A percentile compares a stretch with the other conserved stretches of the same genome.
These are phyloP conservation scores for Aspergillus sp. DNA, from an alignment of 2,329 filamentous ascomycete species.

Conservation along the genomic window DNA sequence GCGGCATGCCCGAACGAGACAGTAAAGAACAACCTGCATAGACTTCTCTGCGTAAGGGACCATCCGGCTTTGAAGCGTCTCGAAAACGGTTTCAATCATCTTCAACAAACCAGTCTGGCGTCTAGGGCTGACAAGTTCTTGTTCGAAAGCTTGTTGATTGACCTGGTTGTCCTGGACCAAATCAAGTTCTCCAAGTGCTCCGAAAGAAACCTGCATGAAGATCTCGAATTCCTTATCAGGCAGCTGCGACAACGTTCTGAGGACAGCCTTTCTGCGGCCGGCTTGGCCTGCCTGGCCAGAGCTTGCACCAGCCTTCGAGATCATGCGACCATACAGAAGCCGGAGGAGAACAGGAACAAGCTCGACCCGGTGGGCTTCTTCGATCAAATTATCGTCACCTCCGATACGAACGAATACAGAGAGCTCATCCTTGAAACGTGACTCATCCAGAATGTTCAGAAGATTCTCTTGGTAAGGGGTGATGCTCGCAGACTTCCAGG, in stretches of 20 bases:
- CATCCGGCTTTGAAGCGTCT: constrained; percentile 76
- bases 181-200: constrained; percentile 64
- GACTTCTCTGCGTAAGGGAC: constrained; percentile 67
- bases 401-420: constrained; percentile 80
- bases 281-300: constrained; percentile 81
- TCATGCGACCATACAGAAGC: constrained; percentile 84
- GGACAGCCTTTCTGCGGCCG: constrained; percentile 69
- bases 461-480: constrained; percentile 81
- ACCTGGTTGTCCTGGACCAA: constrained; percentile 57
- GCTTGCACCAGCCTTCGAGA: constrained; percentile 74
- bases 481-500: constrained; percentile 82
- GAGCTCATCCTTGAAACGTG: constrained; percentile 91
- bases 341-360: constrained; percentile 86
- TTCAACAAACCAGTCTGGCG: constrained; percentile 91
- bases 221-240: constrained; percentile 71
- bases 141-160: constrained; percentile 56
- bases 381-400: constrained; percentile 64
- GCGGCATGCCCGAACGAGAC: constrained; percentile 70
- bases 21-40: constrained; percentile 78
- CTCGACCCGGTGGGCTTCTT: constrained; percentile 68
- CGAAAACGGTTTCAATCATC: constrained; percentile 85
- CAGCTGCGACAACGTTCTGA: constrained; percentile 79
- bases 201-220: constrained; percentile 81
- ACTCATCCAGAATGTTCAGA: constrained; percentile 83
- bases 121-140: constrained; percentile 65